phyloP scores from a whole-genome alignment of 163 green algal species.

The Chlorella variabilis region DNA sequence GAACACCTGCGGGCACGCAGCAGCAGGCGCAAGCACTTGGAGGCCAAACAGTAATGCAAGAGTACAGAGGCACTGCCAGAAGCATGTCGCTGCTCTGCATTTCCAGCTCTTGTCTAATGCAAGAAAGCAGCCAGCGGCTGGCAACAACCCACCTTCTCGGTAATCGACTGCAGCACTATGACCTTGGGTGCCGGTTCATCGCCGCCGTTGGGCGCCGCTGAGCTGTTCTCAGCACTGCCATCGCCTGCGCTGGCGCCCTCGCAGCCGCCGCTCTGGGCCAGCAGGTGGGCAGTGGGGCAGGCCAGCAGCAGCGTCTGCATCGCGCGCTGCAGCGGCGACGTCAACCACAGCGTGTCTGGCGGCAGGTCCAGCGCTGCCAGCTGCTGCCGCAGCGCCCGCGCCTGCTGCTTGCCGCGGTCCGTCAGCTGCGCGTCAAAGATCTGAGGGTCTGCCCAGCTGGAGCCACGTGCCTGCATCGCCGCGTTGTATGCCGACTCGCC shows the following conservation, averaged over 20 bases:
- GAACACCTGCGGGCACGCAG: conserved; percentile 53
- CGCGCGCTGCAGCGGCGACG: conserved; percentile 68
- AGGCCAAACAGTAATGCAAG: too few species aligned
- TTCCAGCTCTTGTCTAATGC: too few species aligned
- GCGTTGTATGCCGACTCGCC: conserved; percentile 70
- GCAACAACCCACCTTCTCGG: conserved; percentile 22
- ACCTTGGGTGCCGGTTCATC: background rate
- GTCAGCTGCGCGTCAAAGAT: conserved; percentile 82
- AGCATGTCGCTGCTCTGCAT: too few species aligned
- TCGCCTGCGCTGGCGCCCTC: background rate
- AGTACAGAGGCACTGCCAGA: too few species aligned
- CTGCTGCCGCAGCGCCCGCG: conserved; percentile 34
- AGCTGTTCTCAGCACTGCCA: conserved; percentile 13
- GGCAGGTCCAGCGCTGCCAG: conserved; percentile 45
- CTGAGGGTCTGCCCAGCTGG: conserved; percentile 63
- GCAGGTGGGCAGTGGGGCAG: conserved; percentile 36
- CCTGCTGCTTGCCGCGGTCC: conserved; percentile 60
- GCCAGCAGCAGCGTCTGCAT: conserved; percentile 75
- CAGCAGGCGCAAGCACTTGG: too few species aligned
- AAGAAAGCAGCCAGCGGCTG: too few species aligned
- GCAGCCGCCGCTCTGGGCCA: background rate
- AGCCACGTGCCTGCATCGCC: conserved; percentile 34
- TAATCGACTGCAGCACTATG: conserved; percentile 15
- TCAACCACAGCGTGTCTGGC: conserved; percentile 66
- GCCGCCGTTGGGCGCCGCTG: conserved; percentile 5